phyloP scores from a whole-genome alignment of 768 basidiomycete genomes.

The Psilocybe tampanensis region DNA sequence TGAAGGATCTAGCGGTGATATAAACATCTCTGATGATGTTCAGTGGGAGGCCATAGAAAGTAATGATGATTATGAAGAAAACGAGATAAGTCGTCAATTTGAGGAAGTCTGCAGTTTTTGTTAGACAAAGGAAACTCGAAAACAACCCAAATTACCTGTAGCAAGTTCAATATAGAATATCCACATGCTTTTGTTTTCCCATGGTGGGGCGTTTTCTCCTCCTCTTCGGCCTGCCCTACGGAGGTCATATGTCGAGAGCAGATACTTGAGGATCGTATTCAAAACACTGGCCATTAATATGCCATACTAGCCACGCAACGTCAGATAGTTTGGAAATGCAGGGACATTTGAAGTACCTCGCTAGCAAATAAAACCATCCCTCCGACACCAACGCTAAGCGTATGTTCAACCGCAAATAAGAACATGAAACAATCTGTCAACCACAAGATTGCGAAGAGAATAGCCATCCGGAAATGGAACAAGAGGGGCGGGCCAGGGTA shows the following conservation, averaged over 20 bases:
- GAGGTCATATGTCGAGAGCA: slow-evolving; percentile 80
- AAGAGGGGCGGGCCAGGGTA: slow-evolving; percentile 79
- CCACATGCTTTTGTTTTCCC: slow-evolving; percentile 99
- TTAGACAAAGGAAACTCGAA: slow-evolving; percentile 10
- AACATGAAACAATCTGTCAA: slow-evolving; percentile 77
- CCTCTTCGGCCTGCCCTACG: slow-evolving; percentile 76
- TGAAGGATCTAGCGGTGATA: slow-evolving; percentile 91
- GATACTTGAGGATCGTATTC: slow-evolving; percentile 81
- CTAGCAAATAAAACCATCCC: slow-evolving; percentile 95
- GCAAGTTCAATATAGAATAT: slow-evolving; percentile 91
- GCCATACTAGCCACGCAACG: slow-evolving; percentile 55
- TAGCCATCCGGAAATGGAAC: slow-evolving; percentile 86
- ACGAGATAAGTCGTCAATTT: slow-evolving; percentile 90
- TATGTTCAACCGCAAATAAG: slow-evolving; percentile 77
- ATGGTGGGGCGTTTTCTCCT: slow-evolving; percentile 84
- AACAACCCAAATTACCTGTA: slow-evolving; percentile 58
- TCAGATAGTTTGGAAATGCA: slow-evolving; percentile 11
- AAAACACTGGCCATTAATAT: slow-evolving; percentile 82
- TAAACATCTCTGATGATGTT: slow-evolving; percentile 98
- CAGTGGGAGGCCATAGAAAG: slow-evolving; percentile 91
- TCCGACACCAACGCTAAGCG: slow-evolving; percentile 76
- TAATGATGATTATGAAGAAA: slow-evolving; percentile 94
- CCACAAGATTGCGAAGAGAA: slow-evolving; percentile 77
- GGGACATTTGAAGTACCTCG: slow-evolving; percentile 54
- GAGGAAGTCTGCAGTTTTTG: slow-evolving; percentile 72